Evolutionary conservation across 306 rosid species (phyloP).

Genomic region (Castanea sativa): DNA sequence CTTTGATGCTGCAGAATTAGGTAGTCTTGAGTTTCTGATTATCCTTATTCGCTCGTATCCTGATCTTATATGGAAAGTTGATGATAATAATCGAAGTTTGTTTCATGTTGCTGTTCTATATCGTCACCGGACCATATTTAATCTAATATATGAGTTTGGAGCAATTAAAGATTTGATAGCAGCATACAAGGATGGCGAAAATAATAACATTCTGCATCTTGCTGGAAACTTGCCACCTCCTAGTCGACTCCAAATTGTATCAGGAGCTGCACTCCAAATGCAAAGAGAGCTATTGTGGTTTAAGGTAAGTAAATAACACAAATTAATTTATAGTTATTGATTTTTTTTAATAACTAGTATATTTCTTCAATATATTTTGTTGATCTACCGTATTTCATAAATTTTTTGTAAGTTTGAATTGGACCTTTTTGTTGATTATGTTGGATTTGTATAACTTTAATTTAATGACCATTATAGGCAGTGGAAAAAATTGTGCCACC

Average conservation of each 20-base stretch:
- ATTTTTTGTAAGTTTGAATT: no score
- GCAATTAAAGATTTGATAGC: conserved; percentile 13
- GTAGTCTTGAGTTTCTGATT: conserved; percentile 30
- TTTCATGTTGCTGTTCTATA: conserved; percentile 13
- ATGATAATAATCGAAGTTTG: conserved; percentile 1
- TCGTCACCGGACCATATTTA: conserved; percentile 22
- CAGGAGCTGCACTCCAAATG: conserved; percentile 28
- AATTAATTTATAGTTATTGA: not conserved
- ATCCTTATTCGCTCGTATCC: conserved; percentile 12
- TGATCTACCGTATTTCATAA: no score
- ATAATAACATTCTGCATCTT: conserved; percentile 18
- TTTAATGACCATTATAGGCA: conserved; percentile 26
- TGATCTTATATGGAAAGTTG: conserved; percentile 21
- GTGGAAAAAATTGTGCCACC: conserved; percentile 45
- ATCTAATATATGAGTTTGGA: conserved; percentile 19
- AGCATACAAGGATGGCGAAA: not conserved
- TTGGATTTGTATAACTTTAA: no score
- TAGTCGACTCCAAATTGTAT: not conserved
- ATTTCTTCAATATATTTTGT: no score
- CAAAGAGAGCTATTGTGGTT: conserved; percentile 27
- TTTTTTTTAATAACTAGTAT: not conserved
- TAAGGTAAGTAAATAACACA: conserved; percentile 11
- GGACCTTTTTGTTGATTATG: no score
- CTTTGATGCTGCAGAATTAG: conserved; percentile 21
- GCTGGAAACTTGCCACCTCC: conserved; percentile 18